A percentile compares a stretch with the other conserved stretches of the same genome.
These are phyloP conservation scores for Ophiostoma triangulosporum DNA, from an alignment of 2,329 filamentous ascomycete species.

Conservation along the genomic window DNA sequence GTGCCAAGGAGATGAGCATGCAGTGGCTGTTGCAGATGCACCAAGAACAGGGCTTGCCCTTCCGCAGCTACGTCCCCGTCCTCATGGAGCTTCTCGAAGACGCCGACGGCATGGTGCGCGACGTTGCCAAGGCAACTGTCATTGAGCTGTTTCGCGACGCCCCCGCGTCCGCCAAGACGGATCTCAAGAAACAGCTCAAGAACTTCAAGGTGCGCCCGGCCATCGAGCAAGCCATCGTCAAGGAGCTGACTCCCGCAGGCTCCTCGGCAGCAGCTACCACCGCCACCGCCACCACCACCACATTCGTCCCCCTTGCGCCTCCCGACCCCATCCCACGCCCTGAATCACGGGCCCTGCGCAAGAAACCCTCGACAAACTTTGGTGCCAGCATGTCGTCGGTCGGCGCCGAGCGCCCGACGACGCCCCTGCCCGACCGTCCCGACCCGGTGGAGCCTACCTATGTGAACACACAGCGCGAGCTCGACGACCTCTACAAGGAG, in stretches of 20 bases:
- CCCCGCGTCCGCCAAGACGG: constrained; percentile 70
- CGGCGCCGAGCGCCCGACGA: constrained; percentile 37
- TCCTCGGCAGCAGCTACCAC: constrained; percentile 20
- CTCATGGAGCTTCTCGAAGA: constrained; percentile 84
- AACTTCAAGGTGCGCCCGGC: constrained; percentile 74
- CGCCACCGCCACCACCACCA: constrained; percentile 14
- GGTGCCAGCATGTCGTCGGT: constrained; percentile 38
- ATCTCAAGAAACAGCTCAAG: constrained; percentile 75
- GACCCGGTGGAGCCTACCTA: constrained; percentile 69
- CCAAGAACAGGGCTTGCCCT: constrained; percentile 62
- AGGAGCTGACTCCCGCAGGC: constrained; percentile 48
- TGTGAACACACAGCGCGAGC: constrained; percentile 68
- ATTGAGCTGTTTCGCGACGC: constrained; percentile 78
- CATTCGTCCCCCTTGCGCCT: not conserved
- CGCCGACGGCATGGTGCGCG: constrained; percentile 75
- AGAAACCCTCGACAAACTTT: constrained; percentile 21
- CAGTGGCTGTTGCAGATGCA: constrained; percentile 84
- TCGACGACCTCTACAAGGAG: constrained; percentile 75
- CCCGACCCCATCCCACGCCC: constrained; percentile 26
- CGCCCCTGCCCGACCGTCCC: constrained; percentile 48
- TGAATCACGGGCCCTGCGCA: constrained; percentile 17
- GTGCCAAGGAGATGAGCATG: constrained; percentile 75
- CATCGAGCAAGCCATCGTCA: constrained; percentile 69
- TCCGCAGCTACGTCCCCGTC: constrained; percentile 67
- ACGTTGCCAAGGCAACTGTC: constrained; percentile 68